These are phyloP conservation scores for Adiantum capillusveneris DNA, from an alignment of 75 land plant genomes.

Conservation along the genomic window DNA sequence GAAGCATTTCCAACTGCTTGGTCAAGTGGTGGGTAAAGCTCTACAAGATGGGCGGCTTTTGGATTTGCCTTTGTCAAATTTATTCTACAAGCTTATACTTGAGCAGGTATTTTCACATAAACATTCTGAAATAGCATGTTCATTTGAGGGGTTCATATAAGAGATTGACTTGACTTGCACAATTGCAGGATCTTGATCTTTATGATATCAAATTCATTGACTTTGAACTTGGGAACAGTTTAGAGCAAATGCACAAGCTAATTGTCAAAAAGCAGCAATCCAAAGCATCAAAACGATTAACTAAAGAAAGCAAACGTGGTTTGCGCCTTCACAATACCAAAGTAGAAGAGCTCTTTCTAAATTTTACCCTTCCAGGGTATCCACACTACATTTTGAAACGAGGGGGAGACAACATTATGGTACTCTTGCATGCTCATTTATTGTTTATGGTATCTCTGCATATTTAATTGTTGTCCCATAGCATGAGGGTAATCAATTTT, in stretches of 20 bases:
- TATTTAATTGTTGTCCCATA: not conserved
- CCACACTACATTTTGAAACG: conserved; percentile 42
- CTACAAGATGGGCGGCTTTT: conserved; percentile 76
- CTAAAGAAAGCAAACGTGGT: not conserved
- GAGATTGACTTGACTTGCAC: conserved; percentile 2
- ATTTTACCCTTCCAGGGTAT: conserved; percentile 81
- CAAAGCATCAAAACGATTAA: conserved; percentile 13
- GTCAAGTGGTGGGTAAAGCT: conserved; percentile 69
- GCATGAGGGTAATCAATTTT: not conserved
- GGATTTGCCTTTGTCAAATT: conserved; percentile 63
- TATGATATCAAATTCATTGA: conserved; percentile 76
- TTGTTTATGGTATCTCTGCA: not conserved
- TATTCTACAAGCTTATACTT: conserved; percentile 69
- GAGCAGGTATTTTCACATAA: conserved; percentile 61
- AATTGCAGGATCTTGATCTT: conserved; percentile 49
- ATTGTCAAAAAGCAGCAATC: conserved; percentile 25
- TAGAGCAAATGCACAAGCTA: conserved; percentile 61
- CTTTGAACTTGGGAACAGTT: conserved; percentile 47
- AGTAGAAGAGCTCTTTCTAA: conserved; percentile 73
- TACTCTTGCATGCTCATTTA: conserved; percentile 4
- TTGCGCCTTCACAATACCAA: conserved; percentile 28
- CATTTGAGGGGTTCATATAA: no score
- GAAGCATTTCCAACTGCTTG: conserved; percentile 56
- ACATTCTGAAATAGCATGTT: no score
- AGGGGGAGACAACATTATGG: conserved; percentile 35